These are phyloP conservation scores for Osmanthus fragrans DNA, from an alignment of 257 asterid genomes.

Conservation along the genomic window DNA sequence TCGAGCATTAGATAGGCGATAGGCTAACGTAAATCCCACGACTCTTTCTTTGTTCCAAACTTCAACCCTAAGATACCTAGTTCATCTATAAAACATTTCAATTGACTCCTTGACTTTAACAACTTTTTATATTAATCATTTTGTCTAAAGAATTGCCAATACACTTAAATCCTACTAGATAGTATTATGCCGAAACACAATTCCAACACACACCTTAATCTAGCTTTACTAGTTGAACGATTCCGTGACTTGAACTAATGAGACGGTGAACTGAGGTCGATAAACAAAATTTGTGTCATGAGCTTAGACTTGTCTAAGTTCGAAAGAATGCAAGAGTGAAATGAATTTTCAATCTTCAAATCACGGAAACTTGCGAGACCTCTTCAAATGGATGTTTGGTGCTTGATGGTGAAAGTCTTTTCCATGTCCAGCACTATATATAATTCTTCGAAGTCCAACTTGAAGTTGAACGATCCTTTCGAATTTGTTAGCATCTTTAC, in stretches of 20 bases:
- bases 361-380: neutral
- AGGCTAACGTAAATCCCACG: too few species aligned
- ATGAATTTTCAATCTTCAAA: neutral
- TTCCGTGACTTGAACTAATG: neutral
- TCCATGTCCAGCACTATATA: neutral
- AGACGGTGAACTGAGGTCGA: neutral
- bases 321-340: neutral
- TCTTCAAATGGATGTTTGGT: neutral
- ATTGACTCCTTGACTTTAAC: too few species aligned
- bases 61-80: too few species aligned
- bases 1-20: too few species aligned
- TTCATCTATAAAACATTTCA: too few species aligned
- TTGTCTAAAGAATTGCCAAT: too few species aligned
- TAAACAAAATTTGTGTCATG: neutral
- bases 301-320: neutral
- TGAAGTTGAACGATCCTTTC: conserved; percentile 82
- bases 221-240: neutral
- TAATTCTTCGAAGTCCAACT: conserved; percentile 51
- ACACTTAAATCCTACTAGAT: too few species aligned
- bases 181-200: neutral
- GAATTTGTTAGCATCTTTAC: conserved; percentile 87
- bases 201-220: neutral
- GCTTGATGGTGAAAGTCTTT: neutral
- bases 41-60: too few species aligned
- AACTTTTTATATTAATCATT: too few species aligned